Base-by-base conservation (phyloP, 2,329 filamentous ascomycete species). In the Fusarium newnesense region DNA sequence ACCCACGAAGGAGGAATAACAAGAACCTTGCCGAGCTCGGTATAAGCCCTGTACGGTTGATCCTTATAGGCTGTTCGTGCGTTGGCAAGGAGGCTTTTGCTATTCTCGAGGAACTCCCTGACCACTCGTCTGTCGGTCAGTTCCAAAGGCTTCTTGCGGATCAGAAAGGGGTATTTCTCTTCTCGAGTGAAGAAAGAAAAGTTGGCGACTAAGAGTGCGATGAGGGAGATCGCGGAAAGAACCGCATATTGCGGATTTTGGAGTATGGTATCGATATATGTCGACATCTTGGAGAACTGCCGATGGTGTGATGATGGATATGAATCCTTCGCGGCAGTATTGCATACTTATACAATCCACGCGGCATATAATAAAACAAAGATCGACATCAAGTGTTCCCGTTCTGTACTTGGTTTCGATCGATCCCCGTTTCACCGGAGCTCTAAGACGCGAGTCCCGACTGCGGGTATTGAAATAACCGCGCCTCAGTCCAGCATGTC, bases 401-500 rank as follows among this genome's bases (percentile, higher is more conserved):
- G 2, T 28, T 54, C 19, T 54, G 24, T n/a, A 19, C 10, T 0
- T 9, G 7, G 24, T 5, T 15, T 13, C 5, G 16, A 12, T 13
- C 5, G 16, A 12, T n/a, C 4, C 12, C 24, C 24, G n/a, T 40
- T 18, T 13, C 19, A 5, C 7, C 50, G 50, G 50, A n/a, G 24
- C 50, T 30, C 6, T 2, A 18, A 18, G 5, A n/a, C 5, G 50
- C 34, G 50, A 54, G 34, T 3, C 7, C 50, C 50, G 50, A 40
- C 19, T 8, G 9, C 6, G 24, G 6, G 19, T 12, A 13, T 10
- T 4, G 19, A 1, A 53, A 53, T 28, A 18, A 28, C 4, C 7
- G 34, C 10, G 10, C 5, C 19, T 3, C 9, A 28, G 34, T 3
- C 3, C 1, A 54, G 7, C 4, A 3, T n/a, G 19, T 2, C 24